Evolutionary conservation across 345 rosid species (phyloP), one percentile per base, ranked within the genome.

Genomic region (Leavenworthia alabamica): DNA sequence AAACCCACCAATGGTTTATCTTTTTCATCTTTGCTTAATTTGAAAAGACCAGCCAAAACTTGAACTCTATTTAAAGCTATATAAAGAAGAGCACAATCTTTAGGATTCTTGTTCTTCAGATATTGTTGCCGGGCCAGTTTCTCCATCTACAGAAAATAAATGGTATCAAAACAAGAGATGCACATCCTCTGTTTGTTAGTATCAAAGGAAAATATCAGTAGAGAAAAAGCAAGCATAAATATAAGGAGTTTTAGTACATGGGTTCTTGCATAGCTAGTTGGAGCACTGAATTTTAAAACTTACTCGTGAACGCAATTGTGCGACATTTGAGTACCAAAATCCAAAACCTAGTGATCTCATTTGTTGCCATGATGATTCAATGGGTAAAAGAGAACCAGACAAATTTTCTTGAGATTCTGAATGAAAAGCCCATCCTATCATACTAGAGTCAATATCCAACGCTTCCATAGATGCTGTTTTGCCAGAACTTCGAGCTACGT

Each of bases 11-110:
- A 79, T 11, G 94, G 91, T 74, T 86, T 91, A 73, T 91, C 90
- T 76, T 79, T 91, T 74, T 88, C 95, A 78, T 88, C 79, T 79
- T 67, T 88, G 80, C 94, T 88, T 64, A 91, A 63, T 77, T 88
- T 91, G 64, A 88, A 91, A 62, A 91, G 89, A 66, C 98, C 96
- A 68, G 91, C 86, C 88, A 88, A 79, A 71, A 91, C 98, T 83
- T 86, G 91, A 68, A 86, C 75, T 77, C 96, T 82, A 56, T 88
- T 86, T 68, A 91, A 68, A 66, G 89, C 96, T 63, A 88, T 74
- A 68, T 91, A 91, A 47, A 91, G 73, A 77, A 91, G 84, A 29
- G 94, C 83, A 72, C 94, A 91, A 57, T 91, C 96, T 77, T 81
- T 91, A 33, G 98, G 96, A 73, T 88, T 86, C 79, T 75, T 88